Evolutionary conservation across 225 moss, liverwort and hornwort species (phyloP).

Genomic region (Pseudisothecium myosuroides): DNA sequence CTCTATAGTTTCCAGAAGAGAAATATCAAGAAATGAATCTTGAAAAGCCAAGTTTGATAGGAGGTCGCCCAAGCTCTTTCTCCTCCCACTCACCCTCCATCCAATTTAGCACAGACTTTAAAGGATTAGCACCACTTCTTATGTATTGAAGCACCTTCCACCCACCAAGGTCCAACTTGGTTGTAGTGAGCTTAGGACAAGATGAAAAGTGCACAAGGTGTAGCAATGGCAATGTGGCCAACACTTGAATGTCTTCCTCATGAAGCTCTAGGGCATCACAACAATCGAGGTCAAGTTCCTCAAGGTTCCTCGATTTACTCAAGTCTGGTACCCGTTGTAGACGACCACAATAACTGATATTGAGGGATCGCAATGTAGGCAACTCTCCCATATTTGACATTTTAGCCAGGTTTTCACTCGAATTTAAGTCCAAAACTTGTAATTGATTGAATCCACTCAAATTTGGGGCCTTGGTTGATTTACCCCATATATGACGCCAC

Average conservation of each 20-base stretch:
- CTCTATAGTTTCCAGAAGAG: rapidly evolving
- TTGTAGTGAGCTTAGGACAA: rapidly evolving
- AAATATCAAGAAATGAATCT: neutral
- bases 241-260: neutral
- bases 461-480: no score
- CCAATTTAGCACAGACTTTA: neutral
- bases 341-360: no score
- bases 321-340: no score
- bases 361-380: no score
- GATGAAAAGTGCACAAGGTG: neutral
- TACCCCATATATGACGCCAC: no score
- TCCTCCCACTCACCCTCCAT: neutral
- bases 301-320: no score
- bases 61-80: neutral
- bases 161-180: neutral
- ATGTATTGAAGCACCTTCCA: neutral
- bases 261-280: no score
- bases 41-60: neutral
- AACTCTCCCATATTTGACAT: no score
- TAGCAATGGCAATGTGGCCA: neutral
- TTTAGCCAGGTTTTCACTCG: no score
- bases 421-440: no score
- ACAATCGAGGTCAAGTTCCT: no score
- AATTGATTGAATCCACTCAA: no score
- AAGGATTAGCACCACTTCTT: rapidly evolving